Base-by-base conservation (phyloP, 2,329 filamentous ascomycete genomes). In the Didymosphaeria variabile region DNA sequence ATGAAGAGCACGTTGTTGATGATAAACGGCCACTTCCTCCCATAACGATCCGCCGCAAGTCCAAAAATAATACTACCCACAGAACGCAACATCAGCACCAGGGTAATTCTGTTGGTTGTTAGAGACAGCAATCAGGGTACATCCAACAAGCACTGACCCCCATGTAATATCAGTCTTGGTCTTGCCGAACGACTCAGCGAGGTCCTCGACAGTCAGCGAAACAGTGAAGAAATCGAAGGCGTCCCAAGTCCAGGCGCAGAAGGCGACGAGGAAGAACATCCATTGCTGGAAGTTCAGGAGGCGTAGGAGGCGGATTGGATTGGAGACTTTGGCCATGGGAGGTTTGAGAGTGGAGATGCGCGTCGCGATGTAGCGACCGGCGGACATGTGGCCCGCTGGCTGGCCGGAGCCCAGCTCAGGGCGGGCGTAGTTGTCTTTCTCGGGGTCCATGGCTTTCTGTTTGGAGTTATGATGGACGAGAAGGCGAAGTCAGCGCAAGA, bases 221-320 rank as follows among this genome's bases (percentile, higher is more conserved):
- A 88, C 86, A 26, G 86, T 87, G 76, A 88, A 88, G 77, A 88
- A 88, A 69, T 88, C 86, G 59, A 88, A 87, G 0, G 86, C 81
- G 42, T 80, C 77, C 77, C 77, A 79, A 0, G 74, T 67, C 75
- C 86, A 88, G 2, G 80, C 85, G 17, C 81, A 67, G 61, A 82
- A 82, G 1, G 79, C 75, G 42, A 80, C 78, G 8, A 79, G 70
- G 72, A 87, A 87, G 74, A 87, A 86, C n/a, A 87, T 78, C 85
- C 85, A 87, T 78, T 87, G 85, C 51, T 86, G 82, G 32, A 70
- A 71, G 63, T 85, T 87, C 7, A 88, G 78, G 49, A 86, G 72
- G 19, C 77, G 71, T 23, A 88, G 74, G 0, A 86, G 77, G 9
- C 77, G 79, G 67, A 87, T 80, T 0, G 86, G 86, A 58, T 88